Evolutionary conservation across 139 green algal genomes (phyloP).

Genomic region (Chlamydomonas schloesseri): DNA sequence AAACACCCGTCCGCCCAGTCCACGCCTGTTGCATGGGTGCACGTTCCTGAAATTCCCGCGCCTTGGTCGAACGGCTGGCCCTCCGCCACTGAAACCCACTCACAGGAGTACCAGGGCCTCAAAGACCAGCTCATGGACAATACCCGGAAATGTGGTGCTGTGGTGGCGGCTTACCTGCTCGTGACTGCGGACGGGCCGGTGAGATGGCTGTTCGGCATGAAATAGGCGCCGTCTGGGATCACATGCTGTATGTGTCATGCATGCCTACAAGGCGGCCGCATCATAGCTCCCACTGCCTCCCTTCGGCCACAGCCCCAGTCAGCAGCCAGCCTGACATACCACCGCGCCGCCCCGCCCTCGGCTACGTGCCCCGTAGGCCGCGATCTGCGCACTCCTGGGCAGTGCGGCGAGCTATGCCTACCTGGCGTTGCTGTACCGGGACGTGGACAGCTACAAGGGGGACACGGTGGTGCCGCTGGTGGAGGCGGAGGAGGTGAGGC

Average conservation of each 20-base stretch:
- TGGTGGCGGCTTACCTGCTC: constrained; percentile 74
- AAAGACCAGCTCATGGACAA: constrained; percentile 67
- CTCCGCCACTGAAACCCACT: not conserved
- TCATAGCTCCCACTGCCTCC: too few species aligned
- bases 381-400: constrained; percentile 69
- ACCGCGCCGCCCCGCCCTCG: too few species aligned
- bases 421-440: constrained; percentile 63
- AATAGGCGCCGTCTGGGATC: not conserved
- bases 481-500: constrained; percentile 63
- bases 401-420: constrained; percentile 67
- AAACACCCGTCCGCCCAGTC: not conserved
- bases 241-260: too few species aligned
- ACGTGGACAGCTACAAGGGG: constrained; percentile 65
- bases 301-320: too few species aligned
- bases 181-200: constrained; percentile 63
- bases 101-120: constrained; percentile 71
- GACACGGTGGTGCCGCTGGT: constrained; percentile 63
- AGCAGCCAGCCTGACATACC: too few species aligned
- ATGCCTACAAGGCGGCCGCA: too few species aligned
- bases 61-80: not conserved
- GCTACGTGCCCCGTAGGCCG: constrained; percentile 41
- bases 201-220: too few species aligned
- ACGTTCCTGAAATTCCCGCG: too few species aligned
- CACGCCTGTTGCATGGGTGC: not conserved
- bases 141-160: constrained; percentile 71